These are phyloP conservation scores for Nepenthes gracilis DNA, from an alignment of 148 eudicot species.

Conservation along the genomic window DNA sequence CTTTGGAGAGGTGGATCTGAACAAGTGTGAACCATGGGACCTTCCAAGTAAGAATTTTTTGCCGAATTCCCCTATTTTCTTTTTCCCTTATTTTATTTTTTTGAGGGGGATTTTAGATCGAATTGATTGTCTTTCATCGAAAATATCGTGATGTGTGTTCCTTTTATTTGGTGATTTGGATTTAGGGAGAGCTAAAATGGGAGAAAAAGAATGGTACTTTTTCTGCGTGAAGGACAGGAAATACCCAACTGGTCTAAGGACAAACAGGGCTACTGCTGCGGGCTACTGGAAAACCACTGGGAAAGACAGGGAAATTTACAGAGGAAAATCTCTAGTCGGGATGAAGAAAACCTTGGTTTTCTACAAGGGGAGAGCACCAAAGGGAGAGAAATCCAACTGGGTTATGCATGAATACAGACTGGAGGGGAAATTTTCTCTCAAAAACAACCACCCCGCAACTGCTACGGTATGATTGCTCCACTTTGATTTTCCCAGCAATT, in stretches of 20 bases:
- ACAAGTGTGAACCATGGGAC: conserved; percentile 40
- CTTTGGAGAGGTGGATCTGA: conserved; percentile 30
- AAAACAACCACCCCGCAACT: not conserved
- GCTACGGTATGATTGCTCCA: not conserved
- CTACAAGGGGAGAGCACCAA: conserved; percentile 55
- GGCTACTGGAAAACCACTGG: conserved; percentile 64
- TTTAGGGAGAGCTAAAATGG: conserved; percentile 48
- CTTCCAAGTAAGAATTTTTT: conserved; percentile 16
- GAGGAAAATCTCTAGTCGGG: conserved; percentile 7
- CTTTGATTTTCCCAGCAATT: not conserved
- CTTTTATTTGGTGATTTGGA: not conserved
- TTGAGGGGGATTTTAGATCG: not conserved
- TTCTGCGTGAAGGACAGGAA: conserved; percentile 41
- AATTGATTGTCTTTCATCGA: not conserved
- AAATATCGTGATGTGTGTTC: too few relatives aligned
- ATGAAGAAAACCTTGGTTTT: conserved; percentile 20
- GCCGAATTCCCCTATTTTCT: not conserved
- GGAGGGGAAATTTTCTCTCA: conserved; percentile 27
- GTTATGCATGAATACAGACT: conserved; percentile 55
- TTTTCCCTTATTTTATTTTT: not conserved
- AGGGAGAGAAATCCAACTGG: conserved; percentile 53
- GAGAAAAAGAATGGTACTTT: conserved; percentile 45
- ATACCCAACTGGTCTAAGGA: conserved; percentile 9
- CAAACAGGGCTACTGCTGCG: conserved; percentile 39
- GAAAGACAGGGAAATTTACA: conserved; percentile 46